Evolutionary conservation across 805 yeast species (phyloP).

Genomic region (Cyberlindnera maclurae): DNA sequence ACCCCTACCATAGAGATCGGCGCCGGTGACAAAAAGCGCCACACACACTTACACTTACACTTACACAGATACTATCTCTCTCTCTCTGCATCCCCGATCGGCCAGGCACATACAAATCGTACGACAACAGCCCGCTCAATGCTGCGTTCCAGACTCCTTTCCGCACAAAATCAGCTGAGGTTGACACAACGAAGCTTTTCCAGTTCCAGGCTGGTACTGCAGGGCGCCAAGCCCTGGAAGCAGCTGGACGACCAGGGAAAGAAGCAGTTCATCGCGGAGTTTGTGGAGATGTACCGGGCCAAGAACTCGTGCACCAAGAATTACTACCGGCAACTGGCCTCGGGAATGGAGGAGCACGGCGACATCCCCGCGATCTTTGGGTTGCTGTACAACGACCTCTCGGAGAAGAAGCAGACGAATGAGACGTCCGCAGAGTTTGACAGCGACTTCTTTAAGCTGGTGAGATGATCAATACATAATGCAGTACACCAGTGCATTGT

Average conservation of each 20-base stretch:
- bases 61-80: too few species aligned
- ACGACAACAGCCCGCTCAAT: too few species aligned
- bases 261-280: slow-evolving; percentile 24
- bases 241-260: slow-evolving; percentile 21
- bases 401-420: slow-evolving; percentile 13
- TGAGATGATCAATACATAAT: slow-evolving; percentile 1
- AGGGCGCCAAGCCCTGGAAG: slow-evolving; percentile 19
- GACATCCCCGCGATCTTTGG: slow-evolving; percentile 34
- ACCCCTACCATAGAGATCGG: too few species aligned
- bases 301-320: slow-evolving; percentile 30
- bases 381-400: slow-evolving; percentile 29
- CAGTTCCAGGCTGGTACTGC: background rate
- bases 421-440: slow-evolving; percentile 22
- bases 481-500: too few species aligned
- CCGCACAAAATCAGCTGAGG: background rate
- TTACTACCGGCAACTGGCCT: slow-evolving; percentile 28
- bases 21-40: too few species aligned
- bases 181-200: background rate
- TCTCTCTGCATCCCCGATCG: too few species aligned
- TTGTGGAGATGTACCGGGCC: slow-evolving; percentile 25
- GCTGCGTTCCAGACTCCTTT: too few species aligned
- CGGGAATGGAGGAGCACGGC: slow-evolving; percentile 30
- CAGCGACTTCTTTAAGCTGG: slow-evolving; percentile 16
- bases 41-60: too few species aligned
- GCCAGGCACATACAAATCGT: too few species aligned